Evolutionary conservation across 2,329 filamentous ascomycete genomes (phyloP).

Genomic region (Fusarium scirpi): DNA sequence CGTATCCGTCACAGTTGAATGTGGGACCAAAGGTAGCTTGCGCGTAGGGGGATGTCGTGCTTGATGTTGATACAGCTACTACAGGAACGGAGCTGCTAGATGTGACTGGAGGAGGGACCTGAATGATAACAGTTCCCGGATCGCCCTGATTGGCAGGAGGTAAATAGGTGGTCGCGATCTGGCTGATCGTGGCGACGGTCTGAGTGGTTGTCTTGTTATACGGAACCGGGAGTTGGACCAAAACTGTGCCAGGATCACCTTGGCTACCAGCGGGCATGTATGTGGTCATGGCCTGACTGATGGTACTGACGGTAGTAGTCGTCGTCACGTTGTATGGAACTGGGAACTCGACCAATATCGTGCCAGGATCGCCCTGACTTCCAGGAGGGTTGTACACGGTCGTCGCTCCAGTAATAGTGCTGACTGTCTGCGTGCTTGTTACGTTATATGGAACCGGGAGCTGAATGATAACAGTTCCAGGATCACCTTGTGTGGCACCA

Average conservation of each 20-base stretch:
- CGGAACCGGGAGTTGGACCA: constrained; percentile 12
- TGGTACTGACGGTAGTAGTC: constrained; percentile 6
- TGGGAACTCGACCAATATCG: constrained; percentile 7
- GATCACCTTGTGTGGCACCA: constrained; percentile 17
- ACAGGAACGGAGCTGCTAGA: too few relatives aligned
- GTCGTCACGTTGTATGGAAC: constrained; percentile 8
- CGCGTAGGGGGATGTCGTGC: background rate
- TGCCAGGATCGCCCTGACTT: constrained; percentile 17
- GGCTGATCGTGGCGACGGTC: constrained; percentile 1
- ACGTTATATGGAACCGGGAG: constrained; percentile 18
- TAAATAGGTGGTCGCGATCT: constrained; percentile 5
- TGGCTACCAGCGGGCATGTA: constrained; percentile 7
- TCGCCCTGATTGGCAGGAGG: constrained; percentile 14
- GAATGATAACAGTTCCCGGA: constrained; percentile 11
- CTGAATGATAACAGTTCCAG: constrained; percentile 18
- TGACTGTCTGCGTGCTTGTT: constrained; percentile 2
- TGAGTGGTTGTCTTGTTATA: constrained; percentile 11
- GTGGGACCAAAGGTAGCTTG: constrained; percentile 6
- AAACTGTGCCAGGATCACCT: constrained; percentile 22
- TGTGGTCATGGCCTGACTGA: constrained; percentile 7
- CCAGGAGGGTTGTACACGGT: constrained; percentile 13
- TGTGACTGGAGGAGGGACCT: constrained; percentile 6
- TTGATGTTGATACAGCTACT: too few relatives aligned
- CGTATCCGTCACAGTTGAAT: constrained; percentile 1
- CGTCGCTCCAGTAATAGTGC: constrained; percentile 1